Evolutionary conservation across 768 basidiomycete genomes (phyloP), one percentile per base, ranked within the genome.

Genomic region (Leucocoprinus sp.): DNA sequence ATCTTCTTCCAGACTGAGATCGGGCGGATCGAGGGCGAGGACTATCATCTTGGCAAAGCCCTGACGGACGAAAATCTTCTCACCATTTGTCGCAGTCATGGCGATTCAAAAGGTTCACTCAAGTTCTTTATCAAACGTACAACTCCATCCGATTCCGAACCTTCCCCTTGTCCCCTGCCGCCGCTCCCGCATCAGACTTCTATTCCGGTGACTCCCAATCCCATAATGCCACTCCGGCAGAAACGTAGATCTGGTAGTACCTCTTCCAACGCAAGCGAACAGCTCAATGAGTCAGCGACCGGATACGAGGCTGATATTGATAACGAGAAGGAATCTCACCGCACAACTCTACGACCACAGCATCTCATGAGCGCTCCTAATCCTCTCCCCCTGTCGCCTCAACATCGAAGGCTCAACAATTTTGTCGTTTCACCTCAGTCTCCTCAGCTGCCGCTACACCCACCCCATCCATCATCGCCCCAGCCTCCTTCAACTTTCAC

Each of bases 1-100:
- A 84, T 98, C 44, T 92, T 98, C 44, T 92, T 88, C 67, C 84
- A 81, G 50, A 95, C 92, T 0, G 86, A 89, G 62, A 84, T 96
- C 55, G 88, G 86, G 6, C 84, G 81, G 50, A 95, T 92, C 0
- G 86, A 89, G 62, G 84, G 95, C 55, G 88, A 85, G 48, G 74
- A 77, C 21, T 83, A 71, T 52, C 84, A 84, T 14, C 75, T 84
- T 35, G 80, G 87, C 3, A 80, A 81, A 11, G 78, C 91, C 5
- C 64, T 96, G 24, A 65, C 75, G 9, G 78, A 84, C 50, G 82
- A 89, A 22, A 70, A 68, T 50, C 66, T 98, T 5, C 74, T 86
- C 55, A 71, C 76, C 14, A 71, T 93, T 27, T 91, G 90, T 60
- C 69, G 71, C 44, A 70, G 80, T 33, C 65, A 75, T 6, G 89